Base-by-base conservation (phyloP, 108 stramenopile genomes). In the Fragilariopsis cylindrus region DNA sequence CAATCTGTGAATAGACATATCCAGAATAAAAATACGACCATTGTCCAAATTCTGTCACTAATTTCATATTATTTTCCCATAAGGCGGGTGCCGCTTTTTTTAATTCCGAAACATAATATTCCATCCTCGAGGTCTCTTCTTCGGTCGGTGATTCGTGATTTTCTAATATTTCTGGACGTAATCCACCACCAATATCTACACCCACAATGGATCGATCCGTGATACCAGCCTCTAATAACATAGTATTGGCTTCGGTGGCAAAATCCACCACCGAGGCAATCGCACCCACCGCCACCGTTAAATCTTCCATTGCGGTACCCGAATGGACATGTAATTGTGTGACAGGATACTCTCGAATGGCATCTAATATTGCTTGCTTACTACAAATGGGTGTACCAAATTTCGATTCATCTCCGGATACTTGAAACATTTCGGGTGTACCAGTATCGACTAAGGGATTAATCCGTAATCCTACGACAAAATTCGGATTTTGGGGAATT, bases 401-500 rank as follows among this genome's bases (percentile, higher is more conserved):
- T 40, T 63, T 63, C 1, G 42, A 43, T n/a, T 63, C 62, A 44
- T 63, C 46, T 0, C 62, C 62, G 2, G 43, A 45, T 0, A 63
- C 62, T 44, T 63, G 62, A 44, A 63, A 63, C 43, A 63, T 63
- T 40, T 63, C 62, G 39, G 62, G 62, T 40, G 62, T 63, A 5
- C 62, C 62, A 1, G 62, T 63, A 44, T 63, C 62, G 4, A 63
- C 62, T 44, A 63, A 15, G 8, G 62, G 62, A 45, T 63, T 63
- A 44, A 63, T 63, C 6, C 62, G 42, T 44, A 63, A 3, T 8
- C 62, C 62, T 0, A 63, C 62, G 0, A 63, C 62, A 13, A 63
- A 63, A 45, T 63, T 63, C 1, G 62, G 62, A 15, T 63, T 63
- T 3, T 63, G 1, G 3, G 62, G 62, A 13, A 63, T 63, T 11